Evolutionary conservation across 148 eudicot genomes (phyloP).

Genomic region (Rhododendron simsii): DNA sequence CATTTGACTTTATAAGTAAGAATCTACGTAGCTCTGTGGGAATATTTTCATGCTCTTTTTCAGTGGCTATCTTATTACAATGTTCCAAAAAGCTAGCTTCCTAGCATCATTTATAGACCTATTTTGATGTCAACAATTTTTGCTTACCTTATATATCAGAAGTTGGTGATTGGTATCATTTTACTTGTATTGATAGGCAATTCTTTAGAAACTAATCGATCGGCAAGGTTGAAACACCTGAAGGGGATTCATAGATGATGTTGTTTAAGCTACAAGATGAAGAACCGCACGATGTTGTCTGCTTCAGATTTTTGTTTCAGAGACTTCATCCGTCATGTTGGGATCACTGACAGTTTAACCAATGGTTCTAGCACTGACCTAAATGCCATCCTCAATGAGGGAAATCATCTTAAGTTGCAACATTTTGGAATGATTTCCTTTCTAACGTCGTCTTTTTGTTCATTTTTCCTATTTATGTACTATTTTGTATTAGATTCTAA

Average conservation of each 20-base stretch:
- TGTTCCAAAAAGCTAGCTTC: background rate
- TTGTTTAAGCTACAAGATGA: background rate
- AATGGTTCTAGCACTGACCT: background rate
- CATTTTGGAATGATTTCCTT: background rate
- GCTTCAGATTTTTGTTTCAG: background rate
- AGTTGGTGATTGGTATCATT: slow-evolving; percentile 1
- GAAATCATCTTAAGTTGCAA: background rate
- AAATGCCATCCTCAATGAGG: background rate
- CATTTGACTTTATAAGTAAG: background rate
- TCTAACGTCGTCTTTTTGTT: background rate
- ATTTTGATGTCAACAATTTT: background rate
- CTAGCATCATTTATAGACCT: background rate
- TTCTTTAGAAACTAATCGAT: slow-evolving; percentile 54
- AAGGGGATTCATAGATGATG: background rate
- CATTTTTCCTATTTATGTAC: background rate
- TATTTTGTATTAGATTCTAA: background rate
- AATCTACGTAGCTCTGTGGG: background rate
- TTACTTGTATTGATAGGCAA: slow-evolving; percentile 32
- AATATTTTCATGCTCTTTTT: background rate
- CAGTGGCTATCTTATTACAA: background rate
- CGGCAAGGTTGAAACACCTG: slow-evolving; percentile 35
- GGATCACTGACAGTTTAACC: background rate
- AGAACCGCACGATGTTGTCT: background rate
- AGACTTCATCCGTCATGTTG: background rate
- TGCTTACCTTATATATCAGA: background rate